Conservation (phyloP, 2,329 filamentous ascomycete species). For the Fusarium paranaense region DNA sequence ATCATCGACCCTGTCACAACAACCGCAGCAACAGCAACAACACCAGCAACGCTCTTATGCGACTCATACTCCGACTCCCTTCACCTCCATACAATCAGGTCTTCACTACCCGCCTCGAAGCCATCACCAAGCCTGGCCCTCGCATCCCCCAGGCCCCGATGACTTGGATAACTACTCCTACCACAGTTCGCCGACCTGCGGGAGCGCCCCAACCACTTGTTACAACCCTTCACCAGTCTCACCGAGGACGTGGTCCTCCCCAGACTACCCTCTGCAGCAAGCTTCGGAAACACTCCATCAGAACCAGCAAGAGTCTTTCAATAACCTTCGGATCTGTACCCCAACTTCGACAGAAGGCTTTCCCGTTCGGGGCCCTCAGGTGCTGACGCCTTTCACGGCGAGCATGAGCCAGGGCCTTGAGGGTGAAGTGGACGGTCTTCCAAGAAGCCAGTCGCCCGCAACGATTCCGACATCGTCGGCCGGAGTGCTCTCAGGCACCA, state of each 20-base stretch:
- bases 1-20: constrained; percentile 35
- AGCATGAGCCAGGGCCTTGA: constrained; percentile 30
- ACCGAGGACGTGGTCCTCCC: constrained; percentile 51
- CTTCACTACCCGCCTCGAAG: constrained; percentile 38
- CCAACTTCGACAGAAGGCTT: constrained; percentile 40
- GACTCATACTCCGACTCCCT: constrained; percentile 32
- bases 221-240: constrained; percentile 48
- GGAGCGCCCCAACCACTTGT: constrained; percentile 34
- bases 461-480: constrained; percentile 23
- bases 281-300: constrained; percentile 32
- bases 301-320: constrained; percentile 37
- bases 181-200: constrained; percentile 48
- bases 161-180: constrained; percentile 54
- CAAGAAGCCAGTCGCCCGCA: constrained; percentile 20
- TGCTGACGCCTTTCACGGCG: constrained; percentile 33
- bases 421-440: constrained; percentile 31
- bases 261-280: constrained; percentile 37
- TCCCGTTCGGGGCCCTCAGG: constrained; percentile 27
- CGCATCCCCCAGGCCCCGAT: constrained; percentile 52
- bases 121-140: constrained; percentile 48
- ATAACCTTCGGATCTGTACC: constrained; percentile 40
- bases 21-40: constrained; percentile 22
- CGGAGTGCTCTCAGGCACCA: constrained; percentile 29
- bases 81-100: constrained; percentile 38
- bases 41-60: constrained; percentile 30